These are phyloP conservation scores for Cyberlindnera xylosilytica DNA, from an alignment of 805 yeast species.

Conservation along the genomic window DNA sequence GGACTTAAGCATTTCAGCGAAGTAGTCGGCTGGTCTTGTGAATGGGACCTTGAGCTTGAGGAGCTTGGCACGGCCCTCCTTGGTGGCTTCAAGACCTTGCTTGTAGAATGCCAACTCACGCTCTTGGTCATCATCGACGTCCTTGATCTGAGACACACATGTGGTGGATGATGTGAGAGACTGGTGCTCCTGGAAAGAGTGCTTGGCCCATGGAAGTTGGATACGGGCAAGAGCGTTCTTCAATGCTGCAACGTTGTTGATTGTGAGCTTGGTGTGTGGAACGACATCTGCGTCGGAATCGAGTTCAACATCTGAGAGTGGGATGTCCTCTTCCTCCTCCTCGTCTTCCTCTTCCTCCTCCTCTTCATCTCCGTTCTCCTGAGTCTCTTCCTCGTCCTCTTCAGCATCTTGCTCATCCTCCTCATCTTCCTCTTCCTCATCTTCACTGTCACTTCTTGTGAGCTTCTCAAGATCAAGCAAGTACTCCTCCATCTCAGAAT, in stretches of 20 bases:
- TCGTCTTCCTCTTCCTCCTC: slow-evolving; percentile 56
- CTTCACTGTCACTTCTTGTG: slow-evolving; percentile 50
- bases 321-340: slow-evolving; percentile 77
- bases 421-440: slow-evolving; percentile 26
- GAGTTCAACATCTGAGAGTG: slow-evolving; percentile 86
- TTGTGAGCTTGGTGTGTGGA: slow-evolving; percentile 84
- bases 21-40: slow-evolving; percentile 90
- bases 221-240: slow-evolving; percentile 66
- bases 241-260: slow-evolving; percentile 84
- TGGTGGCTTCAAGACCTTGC: slow-evolving; percentile 86
- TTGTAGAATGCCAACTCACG: slow-evolving; percentile 94
- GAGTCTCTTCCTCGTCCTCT: slow-evolving; percentile 37
- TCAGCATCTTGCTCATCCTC: slow-evolving; percentile 34
- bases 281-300: slow-evolving; percentile 95
- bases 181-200: slow-evolving; percentile 83
- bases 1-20: slow-evolving; percentile 97
- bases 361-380: slow-evolving; percentile 45
- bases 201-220: slow-evolving; percentile 54
- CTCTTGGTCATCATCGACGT: slow-evolving; percentile 92
- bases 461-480: slow-evolving; percentile 49
- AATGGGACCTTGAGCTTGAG: slow-evolving; percentile 78
- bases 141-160: slow-evolving; percentile 68
- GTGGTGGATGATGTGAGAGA: slow-evolving; percentile 57
- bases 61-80: slow-evolving; percentile 63
- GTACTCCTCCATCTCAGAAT: slow-evolving; percentile 43